Evolutionary conservation across 1,284 basidiomycete genomes (phyloP), one percentile per base, ranked within the genome.

Genomic region (Malassezia slooffiae): DNA sequence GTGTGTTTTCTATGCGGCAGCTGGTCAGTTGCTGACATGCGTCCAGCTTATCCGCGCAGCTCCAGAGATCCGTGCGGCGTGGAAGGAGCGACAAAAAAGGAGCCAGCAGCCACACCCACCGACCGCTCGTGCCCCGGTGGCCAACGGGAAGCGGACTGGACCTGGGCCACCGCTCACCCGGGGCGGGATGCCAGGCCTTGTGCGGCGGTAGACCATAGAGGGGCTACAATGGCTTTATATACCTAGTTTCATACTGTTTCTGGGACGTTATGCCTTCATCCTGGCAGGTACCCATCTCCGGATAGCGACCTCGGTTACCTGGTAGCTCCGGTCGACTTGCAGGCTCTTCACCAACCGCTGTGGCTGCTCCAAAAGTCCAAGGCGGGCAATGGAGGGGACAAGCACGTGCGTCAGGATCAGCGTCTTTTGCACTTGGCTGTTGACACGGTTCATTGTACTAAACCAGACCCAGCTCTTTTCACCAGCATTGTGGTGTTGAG

Each of bases 361-460:
- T n/a, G n/a, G n/a, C n/a, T n/a, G n/a, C n/a, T n/a, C n/a, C n/a
- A n/a, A n/a, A n/a, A n/a, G n/a, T n/a, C n/a, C n/a, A n/a, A n/a
- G n/a, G n/a, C n/a, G n/a, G n/a, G n/a, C n/a, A n/a, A 55, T 13
- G 19, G 55, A 44, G 4, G 65, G 65, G 13, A 68, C 56, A 34
- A 47, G 52, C 2, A 68, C 61, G 29, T 68, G 58, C 11, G 58
- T 55, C 29, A 68, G 38, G 9, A 68, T 54, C 11, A 67, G 46
- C 15, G 65, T 67, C 54, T 99, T 99, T 73, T 89, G 87, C 2
- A 97, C 93, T 69, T 95, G 88, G 0, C 85, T 82, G 70, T 95
- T 95, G 15, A 97, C 91, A 19, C 93, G 81, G 67, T 95, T 97
- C 48, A 96, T 78, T 2, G 93, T 97, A 70, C 85, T 88, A 28